These are phyloP conservation scores for Aspergillus versicolor DNA, from an alignment of 2,329 filamentous ascomycete genomes.

Conservation along the genomic window DNA sequence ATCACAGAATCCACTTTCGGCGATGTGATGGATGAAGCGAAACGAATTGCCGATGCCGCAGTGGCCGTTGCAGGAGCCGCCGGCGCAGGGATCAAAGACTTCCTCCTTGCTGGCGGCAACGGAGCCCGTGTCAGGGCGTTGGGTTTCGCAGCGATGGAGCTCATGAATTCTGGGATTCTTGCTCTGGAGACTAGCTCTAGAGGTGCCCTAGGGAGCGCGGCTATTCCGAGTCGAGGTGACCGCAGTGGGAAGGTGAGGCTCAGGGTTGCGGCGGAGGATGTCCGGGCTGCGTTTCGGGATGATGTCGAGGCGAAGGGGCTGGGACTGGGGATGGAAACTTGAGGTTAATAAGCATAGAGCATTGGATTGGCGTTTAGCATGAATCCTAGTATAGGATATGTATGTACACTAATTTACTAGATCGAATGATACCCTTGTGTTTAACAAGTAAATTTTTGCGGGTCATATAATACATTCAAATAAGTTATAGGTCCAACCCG, in stretches of 20 bases:
- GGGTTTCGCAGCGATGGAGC: slow-evolving; percentile 72
- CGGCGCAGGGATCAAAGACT: slow-evolving; percentile 58
- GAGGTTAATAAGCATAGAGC: slow-evolving; percentile 5
- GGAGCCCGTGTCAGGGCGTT: slow-evolving; percentile 57
- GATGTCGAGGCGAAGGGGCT: slow-evolving; percentile 83
- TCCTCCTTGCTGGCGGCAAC: slow-evolving; percentile 52
- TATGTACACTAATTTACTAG: slow-evolving; percentile 2
- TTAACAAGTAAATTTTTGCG: background rate
- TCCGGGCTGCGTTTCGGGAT: slow-evolving; percentile 81
- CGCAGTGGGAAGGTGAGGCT: slow-evolving; percentile 83
- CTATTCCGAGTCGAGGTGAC: slow-evolving; percentile 67
- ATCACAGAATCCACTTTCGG: slow-evolving; percentile 84
- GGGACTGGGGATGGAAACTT: slow-evolving; percentile 55
- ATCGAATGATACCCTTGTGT: slow-evolving; percentile 11
- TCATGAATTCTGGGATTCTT: slow-evolving; percentile 84
- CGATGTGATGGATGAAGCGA: slow-evolving; percentile 84
- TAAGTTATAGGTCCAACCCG: background rate
- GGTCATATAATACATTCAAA: background rate
- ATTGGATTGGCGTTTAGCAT: slow-evolving; percentile 7
- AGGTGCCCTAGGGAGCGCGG: slow-evolving; percentile 35
- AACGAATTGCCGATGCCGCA: slow-evolving; percentile 57
- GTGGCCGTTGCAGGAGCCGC: slow-evolving; percentile 51
- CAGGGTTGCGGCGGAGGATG: slow-evolving; percentile 85
- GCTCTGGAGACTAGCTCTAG: slow-evolving; percentile 63
- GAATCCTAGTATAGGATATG: background rate